Conservation (phyloP, 345 rosid genomes). For the Cochlearia excelsa region DNA sequence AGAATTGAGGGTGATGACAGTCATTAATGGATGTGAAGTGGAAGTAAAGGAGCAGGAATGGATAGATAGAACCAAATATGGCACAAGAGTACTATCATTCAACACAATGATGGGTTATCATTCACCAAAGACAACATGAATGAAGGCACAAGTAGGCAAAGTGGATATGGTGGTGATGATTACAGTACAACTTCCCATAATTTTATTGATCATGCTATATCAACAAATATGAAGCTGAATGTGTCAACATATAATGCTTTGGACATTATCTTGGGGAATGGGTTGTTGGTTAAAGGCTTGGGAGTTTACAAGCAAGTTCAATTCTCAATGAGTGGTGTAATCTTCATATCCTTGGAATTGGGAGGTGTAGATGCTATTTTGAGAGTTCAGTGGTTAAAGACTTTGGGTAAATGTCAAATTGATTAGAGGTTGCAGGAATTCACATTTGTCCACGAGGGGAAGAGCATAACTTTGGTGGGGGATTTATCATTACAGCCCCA, state of each 20-base stretch:
- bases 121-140: neutral
- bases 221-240: too few relatives aligned
- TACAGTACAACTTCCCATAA: neutral
- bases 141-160: neutral
- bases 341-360: too few relatives aligned
- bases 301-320: too few relatives aligned
- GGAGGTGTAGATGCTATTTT: too few relatives aligned
- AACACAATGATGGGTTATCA: neutral
- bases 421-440: too few relatives aligned
- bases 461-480: too few relatives aligned
- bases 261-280: neutral
- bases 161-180: neutral
- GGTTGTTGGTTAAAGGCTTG: neutral
- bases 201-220: neutral
- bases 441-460: too few relatives aligned
- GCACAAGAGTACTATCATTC: neutral
- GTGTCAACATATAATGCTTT: too few relatives aligned
- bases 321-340: too few relatives aligned
- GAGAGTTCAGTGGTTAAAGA: too few relatives aligned
- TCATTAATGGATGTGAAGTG: neutral
- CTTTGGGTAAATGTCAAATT: too few relatives aligned
- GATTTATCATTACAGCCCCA: too few relatives aligned
- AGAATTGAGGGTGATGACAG: neutral
- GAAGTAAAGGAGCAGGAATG: neutral
- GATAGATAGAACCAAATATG: neutral